phyloP scores from a whole-genome alignment of 345 rosid species.

The Xanthoceras sorbifolium region DNA sequence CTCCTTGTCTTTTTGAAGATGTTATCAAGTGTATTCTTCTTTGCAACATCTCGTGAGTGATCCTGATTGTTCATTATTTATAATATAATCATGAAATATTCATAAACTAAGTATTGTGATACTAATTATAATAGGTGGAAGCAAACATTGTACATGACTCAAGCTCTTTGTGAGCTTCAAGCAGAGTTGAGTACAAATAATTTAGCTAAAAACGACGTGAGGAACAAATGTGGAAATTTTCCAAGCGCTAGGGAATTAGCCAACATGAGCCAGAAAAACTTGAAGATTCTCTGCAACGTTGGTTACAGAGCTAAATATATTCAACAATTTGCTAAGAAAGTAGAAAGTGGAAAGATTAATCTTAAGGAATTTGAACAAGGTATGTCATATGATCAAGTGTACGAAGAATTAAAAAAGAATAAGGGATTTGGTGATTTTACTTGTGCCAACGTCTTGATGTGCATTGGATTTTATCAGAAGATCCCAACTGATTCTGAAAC shows the following conservation, averaged over 20 bases:
- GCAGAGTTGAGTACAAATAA: conserved; percentile 2
- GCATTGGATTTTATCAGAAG: conserved; percentile 45
- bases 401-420: conserved; percentile 12
- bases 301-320: conserved; percentile 45
- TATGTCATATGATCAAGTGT: not conserved
- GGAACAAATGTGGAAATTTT: conserved; percentile 29
- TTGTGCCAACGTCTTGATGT: conserved; percentile 45
- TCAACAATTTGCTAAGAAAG: conserved; percentile 28
- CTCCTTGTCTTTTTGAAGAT: conserved; percentile 58
- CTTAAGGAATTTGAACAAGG: conserved; percentile 25
- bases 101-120: too few species aligned
- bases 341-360: conserved; percentile 30
- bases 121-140: not conserved
- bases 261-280: conserved; percentile 14
- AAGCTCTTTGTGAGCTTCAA: conserved; percentile 43
- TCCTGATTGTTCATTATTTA: too few species aligned
- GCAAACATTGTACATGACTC: conserved; percentile 43
- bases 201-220: not conserved
- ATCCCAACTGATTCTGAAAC: conserved; percentile 57
- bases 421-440: conserved; percentile 48
- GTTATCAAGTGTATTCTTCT: conserved; percentile 50
- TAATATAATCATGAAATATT: too few species aligned
- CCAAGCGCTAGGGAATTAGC: conserved; percentile 47
- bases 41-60: conserved; percentile 39
- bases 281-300: conserved; percentile 38